Conservation (phyloP, 352 stramenopile species). For the Blastocystis sp. region DNA sequence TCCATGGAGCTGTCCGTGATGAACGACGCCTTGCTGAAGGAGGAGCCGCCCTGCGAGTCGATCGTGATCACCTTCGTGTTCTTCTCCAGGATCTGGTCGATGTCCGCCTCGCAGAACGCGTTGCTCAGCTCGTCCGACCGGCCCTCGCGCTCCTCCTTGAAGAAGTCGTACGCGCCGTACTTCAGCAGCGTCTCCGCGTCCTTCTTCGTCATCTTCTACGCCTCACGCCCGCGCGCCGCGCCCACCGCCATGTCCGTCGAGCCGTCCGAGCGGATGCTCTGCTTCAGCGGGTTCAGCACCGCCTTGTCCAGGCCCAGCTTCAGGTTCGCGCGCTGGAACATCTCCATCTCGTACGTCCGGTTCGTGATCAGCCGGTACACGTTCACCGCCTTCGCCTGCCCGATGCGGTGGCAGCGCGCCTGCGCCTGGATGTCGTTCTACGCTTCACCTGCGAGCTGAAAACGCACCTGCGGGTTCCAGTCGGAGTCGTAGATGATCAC, state of each 20-base stretch:
- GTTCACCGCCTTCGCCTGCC: slow-evolving; percentile 87
- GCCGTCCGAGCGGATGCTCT: slow-evolving; percentile 72
- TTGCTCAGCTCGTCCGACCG: slow-evolving; percentile 85
- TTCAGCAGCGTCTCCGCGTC: slow-evolving; percentile 88
- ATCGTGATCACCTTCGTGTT: slow-evolving; percentile 70
- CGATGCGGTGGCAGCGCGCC: slow-evolving; percentile 86
- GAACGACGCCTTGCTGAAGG: slow-evolving; percentile 87
- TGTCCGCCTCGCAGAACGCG: slow-evolving; percentile 93
- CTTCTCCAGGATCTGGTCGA: slow-evolving; percentile 91
- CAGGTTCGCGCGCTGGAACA: slow-evolving; percentile 86
- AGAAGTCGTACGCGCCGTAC: slow-evolving; percentile 88
- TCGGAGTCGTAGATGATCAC: slow-evolving; percentile 77
- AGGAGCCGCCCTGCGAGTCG: slow-evolving; percentile 74
- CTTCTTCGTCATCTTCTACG: slow-evolving; percentile 79
- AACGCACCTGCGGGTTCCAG: slow-evolving; percentile 89
- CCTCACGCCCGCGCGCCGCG: background rate
- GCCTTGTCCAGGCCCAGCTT: slow-evolving; percentile 87
- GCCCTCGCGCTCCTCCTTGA: slow-evolving; percentile 85
- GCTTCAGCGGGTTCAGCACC: slow-evolving; percentile 75
- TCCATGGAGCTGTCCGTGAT: slow-evolving; percentile 82
- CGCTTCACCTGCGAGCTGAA: background rate
- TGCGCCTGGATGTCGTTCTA: slow-evolving; percentile 86
- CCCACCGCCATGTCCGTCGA: slow-evolving; percentile 73
- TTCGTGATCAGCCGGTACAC: slow-evolving; percentile 85
- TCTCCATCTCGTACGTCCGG: slow-evolving; percentile 88